A percentile compares a stretch with the other conserved stretches of the same genome.
phyloP scores from a whole-genome alignment of 2,329 filamentous ascomycete genomes.

The Furcasterigmium sp. region DNA sequence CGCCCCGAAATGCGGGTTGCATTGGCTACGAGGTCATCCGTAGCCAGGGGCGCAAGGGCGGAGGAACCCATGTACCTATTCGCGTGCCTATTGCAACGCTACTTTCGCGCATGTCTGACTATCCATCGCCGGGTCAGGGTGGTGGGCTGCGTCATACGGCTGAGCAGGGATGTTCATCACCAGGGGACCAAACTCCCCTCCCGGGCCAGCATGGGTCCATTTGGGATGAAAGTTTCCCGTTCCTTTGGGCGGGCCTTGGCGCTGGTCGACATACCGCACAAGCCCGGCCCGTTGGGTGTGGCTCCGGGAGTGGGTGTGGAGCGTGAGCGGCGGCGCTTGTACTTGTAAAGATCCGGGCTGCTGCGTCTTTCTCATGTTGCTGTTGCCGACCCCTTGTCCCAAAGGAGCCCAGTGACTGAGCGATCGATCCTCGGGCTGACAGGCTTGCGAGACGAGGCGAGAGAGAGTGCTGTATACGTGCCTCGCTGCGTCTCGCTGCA shows the following conservation, averaged over 20 bases:
- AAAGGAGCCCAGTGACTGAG: too few species aligned
- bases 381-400: too few species aligned
- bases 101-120: constrained; percentile 9
- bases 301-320: constrained; percentile 3
- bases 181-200: constrained; percentile 18
- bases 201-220: background rate
- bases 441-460: too few species aligned
- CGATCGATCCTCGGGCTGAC: too few species aligned
- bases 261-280: background rate
- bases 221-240: constrained; percentile 1
- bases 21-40: constrained; percentile 11
- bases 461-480: too few species aligned
- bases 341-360: background rate
- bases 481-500: too few species aligned
- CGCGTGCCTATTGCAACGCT: background rate
- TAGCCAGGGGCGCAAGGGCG: constrained; percentile 4
- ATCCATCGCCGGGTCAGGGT: background rate
- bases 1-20: constrained; percentile 25
- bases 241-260: background rate
- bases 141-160: constrained; percentile 20
- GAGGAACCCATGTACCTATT: constrained; percentile 2
- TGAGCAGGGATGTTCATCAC: constrained; percentile 23
- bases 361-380: background rate
- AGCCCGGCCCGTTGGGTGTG: constrained; percentile 1
- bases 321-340: constrained; percentile 4